phyloP scores from a whole-genome alignment of 2,329 filamentous ascomycete species.

The Calonectria hongkongensis region DNA sequence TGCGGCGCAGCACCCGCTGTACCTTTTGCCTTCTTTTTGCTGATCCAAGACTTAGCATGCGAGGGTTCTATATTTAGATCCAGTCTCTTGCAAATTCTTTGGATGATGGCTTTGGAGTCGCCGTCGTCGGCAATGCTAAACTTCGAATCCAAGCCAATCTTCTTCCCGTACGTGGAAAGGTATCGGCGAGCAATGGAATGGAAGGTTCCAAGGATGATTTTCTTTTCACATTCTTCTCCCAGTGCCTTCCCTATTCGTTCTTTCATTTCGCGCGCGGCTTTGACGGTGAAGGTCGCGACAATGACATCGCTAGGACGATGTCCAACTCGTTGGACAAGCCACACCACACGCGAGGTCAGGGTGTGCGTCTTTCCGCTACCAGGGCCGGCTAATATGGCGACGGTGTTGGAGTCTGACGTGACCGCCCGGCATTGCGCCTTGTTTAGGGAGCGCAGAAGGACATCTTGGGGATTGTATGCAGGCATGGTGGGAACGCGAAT shows the following conservation, averaged over 20 bases:
- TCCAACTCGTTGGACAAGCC: slow-evolving; percentile 83
- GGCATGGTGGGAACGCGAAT: slow-evolving; percentile 55
- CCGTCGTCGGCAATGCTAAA: slow-evolving; percentile 93
- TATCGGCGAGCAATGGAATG: slow-evolving; percentile 94
- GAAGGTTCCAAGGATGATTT: slow-evolving; percentile 92
- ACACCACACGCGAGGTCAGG: slow-evolving; percentile 92
- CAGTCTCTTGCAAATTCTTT: slow-evolving; percentile 87
- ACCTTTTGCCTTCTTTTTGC: slow-evolving; percentile 77
- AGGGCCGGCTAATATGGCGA: slow-evolving; percentile 81
- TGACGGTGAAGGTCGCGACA: slow-evolving; percentile 97
- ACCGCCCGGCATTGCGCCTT: slow-evolving; percentile 74
- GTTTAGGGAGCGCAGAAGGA: slow-evolving; percentile 71
- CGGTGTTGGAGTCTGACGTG: slow-evolving; percentile 70
- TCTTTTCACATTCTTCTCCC: slow-evolving; percentile 84
- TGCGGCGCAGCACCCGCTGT: slow-evolving; percentile 65
- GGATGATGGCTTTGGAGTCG: slow-evolving; percentile 87
- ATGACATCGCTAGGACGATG: slow-evolving; percentile 91
- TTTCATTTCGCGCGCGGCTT: slow-evolving; percentile 95
- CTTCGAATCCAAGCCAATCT: slow-evolving; percentile 86
- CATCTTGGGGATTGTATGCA: slow-evolving; percentile 48
- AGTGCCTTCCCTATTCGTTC: slow-evolving; percentile 87
- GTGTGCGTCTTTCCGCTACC: slow-evolving; percentile 96
- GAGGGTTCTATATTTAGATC: slow-evolving; percentile 81
- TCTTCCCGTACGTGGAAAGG: slow-evolving; percentile 86
- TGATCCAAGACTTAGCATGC: slow-evolving; percentile 84